Conservation (phyloP, 257 asterid species). For the Nicotiana noctiflora region DNA sequence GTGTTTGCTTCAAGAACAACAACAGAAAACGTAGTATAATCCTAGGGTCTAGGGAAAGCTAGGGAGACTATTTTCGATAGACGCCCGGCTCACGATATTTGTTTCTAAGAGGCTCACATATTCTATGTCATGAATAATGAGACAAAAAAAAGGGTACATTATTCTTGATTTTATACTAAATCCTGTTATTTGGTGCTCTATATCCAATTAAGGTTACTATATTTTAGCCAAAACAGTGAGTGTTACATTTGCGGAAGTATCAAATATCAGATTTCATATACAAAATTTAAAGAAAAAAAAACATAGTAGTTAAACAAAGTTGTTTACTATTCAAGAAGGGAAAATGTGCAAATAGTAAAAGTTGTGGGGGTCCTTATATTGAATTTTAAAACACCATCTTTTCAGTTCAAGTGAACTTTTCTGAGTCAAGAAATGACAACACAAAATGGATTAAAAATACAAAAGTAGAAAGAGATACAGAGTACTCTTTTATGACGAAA, state of each 20-base stretch:
- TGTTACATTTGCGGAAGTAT: not conserved
- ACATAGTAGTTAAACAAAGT: too few relatives aligned
- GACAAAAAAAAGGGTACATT: not conserved
- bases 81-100: not conserved
- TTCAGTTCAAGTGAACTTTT: not conserved
- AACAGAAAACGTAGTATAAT: too few relatives aligned
- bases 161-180: not conserved
- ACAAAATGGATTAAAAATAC: too few relatives aligned
- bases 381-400: not conserved
- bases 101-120: slow-evolving; percentile 7
- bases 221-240: not conserved
- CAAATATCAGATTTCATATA: too few relatives aligned
- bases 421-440: not conserved
- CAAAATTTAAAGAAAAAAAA: too few relatives aligned
- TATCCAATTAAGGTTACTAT: not conserved
- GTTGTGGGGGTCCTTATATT: not conserved
- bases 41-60: too few relatives aligned
- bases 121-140: not conserved
- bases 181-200: not conserved
- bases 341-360: not conserved
- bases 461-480: not conserved
- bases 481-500: too few relatives aligned
- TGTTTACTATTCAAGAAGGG: not conserved
- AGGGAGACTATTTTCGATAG: too few relatives aligned
- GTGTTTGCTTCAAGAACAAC: not conserved